Evolutionary conservation across 2,329 filamentous ascomycete species (phyloP).

Genomic region (Aspergillus pseudoviridinutans): DNA sequence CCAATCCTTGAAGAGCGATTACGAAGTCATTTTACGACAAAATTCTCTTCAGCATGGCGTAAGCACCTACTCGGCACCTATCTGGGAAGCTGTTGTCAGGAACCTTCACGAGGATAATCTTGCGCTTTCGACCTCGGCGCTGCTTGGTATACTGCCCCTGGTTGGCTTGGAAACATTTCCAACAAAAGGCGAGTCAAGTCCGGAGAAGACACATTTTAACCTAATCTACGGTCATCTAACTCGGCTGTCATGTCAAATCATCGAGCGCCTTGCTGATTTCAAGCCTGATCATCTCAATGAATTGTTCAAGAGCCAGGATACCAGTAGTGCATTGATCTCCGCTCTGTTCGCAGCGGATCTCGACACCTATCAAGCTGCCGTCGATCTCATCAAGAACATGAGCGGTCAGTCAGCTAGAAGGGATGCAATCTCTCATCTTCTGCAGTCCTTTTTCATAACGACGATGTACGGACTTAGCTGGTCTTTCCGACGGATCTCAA

Average conservation of each 20-base stretch:
- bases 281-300: conserved; percentile 62
- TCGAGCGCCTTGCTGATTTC: conserved; percentile 78
- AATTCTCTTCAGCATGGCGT: conserved; percentile 63
- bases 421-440: conserved; percentile 59
- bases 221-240: conserved; percentile 61
- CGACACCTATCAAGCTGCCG: conserved; percentile 71
- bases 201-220: conserved; percentile 72
- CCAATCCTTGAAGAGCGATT: conserved; percentile 65
- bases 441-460: conserved; percentile 54
- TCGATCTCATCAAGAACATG: conserved; percentile 78
- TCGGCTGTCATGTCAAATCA: conserved; percentile 64
- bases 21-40: conserved; percentile 59
- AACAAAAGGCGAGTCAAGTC: conserved; percentile 41
- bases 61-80: conserved; percentile 65
- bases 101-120: conserved; percentile 63
- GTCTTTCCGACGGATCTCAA: conserved; percentile 53
- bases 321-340: conserved; percentile 70
- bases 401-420: conserved; percentile 64
- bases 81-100: conserved; percentile 74
- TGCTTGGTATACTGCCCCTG: conserved; percentile 67
- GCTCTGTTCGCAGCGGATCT: conserved; percentile 78
- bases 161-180: conserved; percentile 72
- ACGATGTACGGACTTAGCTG: conserved; percentile 55
- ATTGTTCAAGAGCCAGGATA: conserved; percentile 64
- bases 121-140: conserved; percentile 69